Evolutionary conservation across 2,329 filamentous ascomycete species (phyloP).

Genomic region (Didymella arachidicola): DNA sequence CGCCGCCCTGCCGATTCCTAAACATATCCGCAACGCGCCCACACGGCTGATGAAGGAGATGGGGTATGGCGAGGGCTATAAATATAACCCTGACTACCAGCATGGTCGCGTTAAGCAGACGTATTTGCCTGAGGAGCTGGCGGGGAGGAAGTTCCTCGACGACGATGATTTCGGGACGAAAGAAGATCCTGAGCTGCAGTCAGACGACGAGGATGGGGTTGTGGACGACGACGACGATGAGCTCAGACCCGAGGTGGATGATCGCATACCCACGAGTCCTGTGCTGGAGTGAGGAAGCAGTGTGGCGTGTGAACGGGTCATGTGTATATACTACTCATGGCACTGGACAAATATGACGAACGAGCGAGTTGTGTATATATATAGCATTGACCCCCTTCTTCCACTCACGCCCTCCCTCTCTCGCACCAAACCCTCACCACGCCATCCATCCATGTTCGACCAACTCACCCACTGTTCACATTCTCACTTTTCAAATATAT

Average conservation of each 20-base stretch:
- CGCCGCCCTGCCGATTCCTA: slow-evolving; percentile 79
- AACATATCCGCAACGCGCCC: slow-evolving; percentile 90
- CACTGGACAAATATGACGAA: too few relatives aligned
- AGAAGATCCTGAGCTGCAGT: slow-evolving; percentile 64
- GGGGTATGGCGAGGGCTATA: slow-evolving; percentile 90
- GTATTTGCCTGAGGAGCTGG: slow-evolving; percentile 82
- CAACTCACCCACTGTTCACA: too few relatives aligned
- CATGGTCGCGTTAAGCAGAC: slow-evolving; percentile 85
- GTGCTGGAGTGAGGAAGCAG: slow-evolving; percentile 6
- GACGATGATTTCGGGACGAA: slow-evolving; percentile 79
- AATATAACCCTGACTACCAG: slow-evolving; percentile 91
- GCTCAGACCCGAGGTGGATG: slow-evolving; percentile 37
- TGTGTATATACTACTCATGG: too few relatives aligned
- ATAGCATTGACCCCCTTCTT: too few relatives aligned
- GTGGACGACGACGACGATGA: slow-evolving; percentile 37
- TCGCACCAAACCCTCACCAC: too few relatives aligned
- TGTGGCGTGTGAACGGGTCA: too few relatives aligned
- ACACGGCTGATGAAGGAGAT: slow-evolving; percentile 92
- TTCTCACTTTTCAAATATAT: too few relatives aligned
- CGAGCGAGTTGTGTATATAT: too few relatives aligned
- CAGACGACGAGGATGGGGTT: slow-evolving; percentile 9
- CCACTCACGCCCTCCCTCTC: too few relatives aligned
- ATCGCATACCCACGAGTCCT: slow-evolving; percentile 21
- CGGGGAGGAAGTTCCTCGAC: slow-evolving; percentile 77
- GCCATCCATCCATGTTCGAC: too few relatives aligned